phyloP scores from a whole-genome alignment of 2,329 filamentous ascomycete species.

The Chalara sp. region DNA sequence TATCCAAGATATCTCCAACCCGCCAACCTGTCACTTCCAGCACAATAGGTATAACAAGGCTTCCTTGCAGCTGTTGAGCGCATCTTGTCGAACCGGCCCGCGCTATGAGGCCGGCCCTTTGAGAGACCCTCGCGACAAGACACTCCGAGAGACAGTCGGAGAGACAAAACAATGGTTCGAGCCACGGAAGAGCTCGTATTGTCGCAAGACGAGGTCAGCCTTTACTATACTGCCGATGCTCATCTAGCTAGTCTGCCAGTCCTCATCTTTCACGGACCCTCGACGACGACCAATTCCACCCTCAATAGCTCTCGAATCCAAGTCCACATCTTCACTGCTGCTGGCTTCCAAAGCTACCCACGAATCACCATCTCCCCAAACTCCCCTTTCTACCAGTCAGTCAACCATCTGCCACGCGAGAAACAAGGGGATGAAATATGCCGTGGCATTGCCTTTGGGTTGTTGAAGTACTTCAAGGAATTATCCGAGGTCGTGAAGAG shows the following conservation, averaged over 20 bases:
- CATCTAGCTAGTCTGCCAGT: slow-evolving; percentile 74
- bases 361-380: slow-evolving; percentile 90
- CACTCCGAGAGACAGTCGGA: slow-evolving; percentile 3
- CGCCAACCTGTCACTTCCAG: too few relatives aligned
- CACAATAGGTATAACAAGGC: too few relatives aligned
- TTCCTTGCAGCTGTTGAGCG: too few relatives aligned
- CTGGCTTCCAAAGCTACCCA: slow-evolving; percentile 82
- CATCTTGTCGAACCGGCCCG: background rate
- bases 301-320: slow-evolving; percentile 91
- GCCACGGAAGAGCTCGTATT: slow-evolving; percentile 71
- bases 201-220: slow-evolving; percentile 72
- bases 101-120: slow-evolving; percentile 22
- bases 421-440: slow-evolving; percentile 94
- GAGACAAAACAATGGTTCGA: slow-evolving; percentile 63
- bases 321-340: slow-evolving; percentile 83
- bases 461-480: slow-evolving; percentile 92
- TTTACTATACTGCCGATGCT: slow-evolving; percentile 85
- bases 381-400: slow-evolving; percentile 83
- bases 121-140: slow-evolving; percentile 16
- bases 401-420: slow-evolving; percentile 83
- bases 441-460: slow-evolving; percentile 81
- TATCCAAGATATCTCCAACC: too few relatives aligned
- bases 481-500: slow-evolving; percentile 71
- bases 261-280: slow-evolving; percentile 86
- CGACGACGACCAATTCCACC: slow-evolving; percentile 80